Evolutionary conservation across 208 protist species (phyloP).

Genomic region (Trypanosomatidae sp.): DNA sequence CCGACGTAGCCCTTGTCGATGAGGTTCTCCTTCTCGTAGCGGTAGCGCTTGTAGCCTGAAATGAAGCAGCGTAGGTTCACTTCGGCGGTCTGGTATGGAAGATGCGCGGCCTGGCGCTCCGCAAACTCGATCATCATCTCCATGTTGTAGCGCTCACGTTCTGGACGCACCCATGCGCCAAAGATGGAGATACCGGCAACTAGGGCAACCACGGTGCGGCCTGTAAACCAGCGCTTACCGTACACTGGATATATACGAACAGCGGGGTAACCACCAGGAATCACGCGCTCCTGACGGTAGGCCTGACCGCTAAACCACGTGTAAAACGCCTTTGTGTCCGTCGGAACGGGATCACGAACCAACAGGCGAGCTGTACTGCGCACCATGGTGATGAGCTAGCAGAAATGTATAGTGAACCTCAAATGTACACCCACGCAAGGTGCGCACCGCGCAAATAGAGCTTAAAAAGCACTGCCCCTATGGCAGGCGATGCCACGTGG

Average conservation of each 20-base stretch:
- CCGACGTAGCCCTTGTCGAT: slow-evolving; percentile 91
- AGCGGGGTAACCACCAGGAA: slow-evolving; percentile 85
- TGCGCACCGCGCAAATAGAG: neutral
- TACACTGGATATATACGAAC: slow-evolving; percentile 90
- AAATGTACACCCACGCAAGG: neutral
- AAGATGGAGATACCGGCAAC: slow-evolving; percentile 84
- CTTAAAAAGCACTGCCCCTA: neutral
- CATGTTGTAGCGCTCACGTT: slow-evolving; percentile 90
- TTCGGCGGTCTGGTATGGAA: slow-evolving; percentile 91
- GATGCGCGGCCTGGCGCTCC: slow-evolving; percentile 76
- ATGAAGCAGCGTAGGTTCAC: slow-evolving; percentile 80
- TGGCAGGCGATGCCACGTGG: neutral
- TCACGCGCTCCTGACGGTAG: slow-evolving; percentile 88
- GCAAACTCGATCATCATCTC: slow-evolving; percentile 90
- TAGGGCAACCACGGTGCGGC: slow-evolving; percentile 82
- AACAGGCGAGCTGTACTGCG: slow-evolving; percentile 44
- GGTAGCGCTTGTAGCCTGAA: slow-evolving; percentile 83
- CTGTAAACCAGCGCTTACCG: slow-evolving; percentile 90
- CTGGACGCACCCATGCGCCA: slow-evolving; percentile 81
- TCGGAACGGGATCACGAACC: slow-evolving; percentile 86
- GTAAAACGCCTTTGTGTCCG: slow-evolving; percentile 89
- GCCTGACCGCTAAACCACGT: slow-evolving; percentile 90
- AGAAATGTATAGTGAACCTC: neutral
- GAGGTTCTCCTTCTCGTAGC: slow-evolving; percentile 88
- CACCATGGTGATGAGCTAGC: slow-evolving; percentile 38